Evolutionary conservation across 2,329 filamentous ascomycete genomes (phyloP).

Genomic region (Emmonsiellopsis sp.): DNA sequence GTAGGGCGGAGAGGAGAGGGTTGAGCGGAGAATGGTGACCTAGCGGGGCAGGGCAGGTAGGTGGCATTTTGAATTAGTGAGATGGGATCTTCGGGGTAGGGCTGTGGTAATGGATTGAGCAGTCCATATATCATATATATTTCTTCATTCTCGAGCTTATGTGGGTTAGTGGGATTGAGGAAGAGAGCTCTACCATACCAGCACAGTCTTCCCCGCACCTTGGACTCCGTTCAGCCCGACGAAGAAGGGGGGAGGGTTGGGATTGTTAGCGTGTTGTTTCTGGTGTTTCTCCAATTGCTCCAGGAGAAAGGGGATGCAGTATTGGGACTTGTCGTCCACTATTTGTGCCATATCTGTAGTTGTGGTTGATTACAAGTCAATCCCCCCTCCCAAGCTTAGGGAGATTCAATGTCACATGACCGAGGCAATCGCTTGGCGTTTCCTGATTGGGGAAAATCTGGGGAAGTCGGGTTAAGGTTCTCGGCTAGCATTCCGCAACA

Average conservation of each 20-base stretch:
- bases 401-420: background rate
- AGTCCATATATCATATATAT: background rate
- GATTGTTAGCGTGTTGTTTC: slow-evolving; percentile 26
- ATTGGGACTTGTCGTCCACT: slow-evolving; percentile 66
- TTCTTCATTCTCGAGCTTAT: background rate
- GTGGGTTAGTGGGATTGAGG: background rate
- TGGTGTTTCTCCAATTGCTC: slow-evolving; percentile 48
- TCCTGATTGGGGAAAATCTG: background rate
- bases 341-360: slow-evolving; percentile 40
- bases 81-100: background rate
- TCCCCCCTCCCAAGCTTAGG: no score
- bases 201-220: slow-evolving; percentile 84
- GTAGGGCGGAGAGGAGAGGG: slow-evolving; percentile 49
- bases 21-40: slow-evolving; percentile 55
- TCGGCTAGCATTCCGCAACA: background rate
- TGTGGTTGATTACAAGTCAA: background rate
- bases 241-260: slow-evolving; percentile 58
- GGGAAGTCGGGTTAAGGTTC: background rate
- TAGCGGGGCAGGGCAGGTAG: slow-evolving; percentile 13
- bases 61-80: background rate
- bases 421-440: no score
- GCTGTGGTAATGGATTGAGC: background rate
- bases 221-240: slow-evolving; percentile 87
- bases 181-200: slow-evolving; percentile 43
- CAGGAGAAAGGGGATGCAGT: slow-evolving; percentile 71